Evolutionary conservation across 1,139 yeast species (phyloP), one percentile per base, ranked within the genome.

Genomic region (Groenewaldozyma auringiensis): DNA sequence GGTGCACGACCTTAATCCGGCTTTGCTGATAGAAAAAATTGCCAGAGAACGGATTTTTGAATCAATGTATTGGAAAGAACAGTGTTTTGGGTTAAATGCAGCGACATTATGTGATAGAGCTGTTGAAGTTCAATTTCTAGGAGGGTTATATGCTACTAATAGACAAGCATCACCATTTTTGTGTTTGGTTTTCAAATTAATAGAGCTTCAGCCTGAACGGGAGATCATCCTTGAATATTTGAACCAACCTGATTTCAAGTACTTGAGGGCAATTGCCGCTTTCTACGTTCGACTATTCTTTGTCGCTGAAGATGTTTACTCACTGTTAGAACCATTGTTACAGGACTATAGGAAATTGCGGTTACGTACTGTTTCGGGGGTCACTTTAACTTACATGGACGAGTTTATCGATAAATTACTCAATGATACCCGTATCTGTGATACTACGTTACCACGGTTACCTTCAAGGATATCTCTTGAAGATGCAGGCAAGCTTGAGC

Each of bases 31-130:
- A 3, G 92, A 83, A 57, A 80, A 83, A 48, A 83, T 84, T 49
- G 66, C 80, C 25, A 67, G 88, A 44, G 87, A 83, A 53, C 66
- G 85, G 34, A 79, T 83, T 8, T 74, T 75, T 44, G 89, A 81
- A 53, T 76, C 84, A 1, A 57, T 79, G 4, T 84, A 82, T 61
- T 83, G 83, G 75, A 81, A 82, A 51, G 79, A 76, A 53, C 67
- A 75, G 49, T 76, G 85, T 46, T 77, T 74, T 52, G 72, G 77
- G 16, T 69, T 84, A 46, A 78, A 79, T 50, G 70, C 71, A 1
- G 72, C 81, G 66, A 58, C 77, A 64, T 49, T 77, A 69, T 45
- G 72, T 72, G 59, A 67, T 71, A 40, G 72, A 64, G 61, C 78
- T 62, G 60, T 74, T 9, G 53, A 54, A 46, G 43, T 62, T 69